phyloP scores from a whole-genome alignment of 768 basidiomycete genomes.

The Psilocybe cyanescens region DNA sequence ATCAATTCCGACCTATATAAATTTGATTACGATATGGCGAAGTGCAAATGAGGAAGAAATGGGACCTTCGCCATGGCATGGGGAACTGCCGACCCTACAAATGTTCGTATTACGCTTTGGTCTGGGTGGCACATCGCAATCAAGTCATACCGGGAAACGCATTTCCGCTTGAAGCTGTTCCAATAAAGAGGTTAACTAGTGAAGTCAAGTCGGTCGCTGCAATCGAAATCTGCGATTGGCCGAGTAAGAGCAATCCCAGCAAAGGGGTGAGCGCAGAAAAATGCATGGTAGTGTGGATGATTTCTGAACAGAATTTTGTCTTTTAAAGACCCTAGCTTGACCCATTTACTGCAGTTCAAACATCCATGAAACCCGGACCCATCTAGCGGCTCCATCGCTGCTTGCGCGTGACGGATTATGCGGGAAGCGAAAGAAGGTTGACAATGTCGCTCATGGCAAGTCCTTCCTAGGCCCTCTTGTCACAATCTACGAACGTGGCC shows the following conservation, averaged over 20 bases:
- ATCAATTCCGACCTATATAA: constrained; percentile 51
- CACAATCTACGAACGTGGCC: background rate
- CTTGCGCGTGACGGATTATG: background rate
- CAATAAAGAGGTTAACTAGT: constrained; percentile 56
- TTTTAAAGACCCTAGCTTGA: background rate
- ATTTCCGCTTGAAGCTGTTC: constrained; percentile 52
- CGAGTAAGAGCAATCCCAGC: background rate
- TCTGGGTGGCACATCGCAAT: background rate
- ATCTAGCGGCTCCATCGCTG: background rate
- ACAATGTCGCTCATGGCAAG: background rate
- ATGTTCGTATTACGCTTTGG: background rate
- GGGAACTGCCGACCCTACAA: constrained; percentile 45
- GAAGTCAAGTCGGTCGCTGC: constrained; percentile 38
- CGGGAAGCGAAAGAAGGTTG: background rate
- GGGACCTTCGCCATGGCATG: constrained; percentile 56
- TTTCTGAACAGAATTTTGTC: background rate
- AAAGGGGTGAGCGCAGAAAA: too few relatives aligned
- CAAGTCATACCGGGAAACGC: constrained; percentile 45
- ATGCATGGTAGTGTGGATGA: background rate
- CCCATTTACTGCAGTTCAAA: background rate
- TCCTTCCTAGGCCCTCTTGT: background rate
- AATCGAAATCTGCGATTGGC: background rate
- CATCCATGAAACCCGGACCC: background rate
- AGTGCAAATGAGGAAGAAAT: background rate
- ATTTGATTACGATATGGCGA: background rate